Percentiles rank a stretch among this genome's conserved stretches.
Conservation (phyloP, 129 eudicot species). For the Solidago caesia region DNA sequence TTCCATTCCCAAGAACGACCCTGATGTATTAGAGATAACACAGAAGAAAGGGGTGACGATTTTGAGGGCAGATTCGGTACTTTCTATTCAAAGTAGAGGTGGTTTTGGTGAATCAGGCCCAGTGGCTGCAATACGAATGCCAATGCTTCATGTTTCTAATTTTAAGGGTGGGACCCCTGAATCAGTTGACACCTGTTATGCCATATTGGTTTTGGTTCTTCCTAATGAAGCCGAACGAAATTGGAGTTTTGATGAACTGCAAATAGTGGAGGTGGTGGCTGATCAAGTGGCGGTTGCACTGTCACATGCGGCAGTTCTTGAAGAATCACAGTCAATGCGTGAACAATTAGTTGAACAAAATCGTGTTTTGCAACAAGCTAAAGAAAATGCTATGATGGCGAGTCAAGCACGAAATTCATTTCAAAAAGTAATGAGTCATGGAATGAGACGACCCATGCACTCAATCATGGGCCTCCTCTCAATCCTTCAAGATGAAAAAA, state of each 20-base stretch:
- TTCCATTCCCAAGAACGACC: slow-evolving; percentile 55
- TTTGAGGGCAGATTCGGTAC: slow-evolving; percentile 53
- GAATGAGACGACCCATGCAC: slow-evolving; percentile 93
- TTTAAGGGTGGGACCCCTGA: slow-evolving; percentile 94
- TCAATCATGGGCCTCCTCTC: slow-evolving; percentile 79
- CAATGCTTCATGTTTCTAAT: slow-evolving; percentile 79
- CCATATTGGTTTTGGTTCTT: slow-evolving; percentile 70
- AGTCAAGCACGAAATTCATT: slow-evolving; percentile 73
- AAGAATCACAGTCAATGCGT: slow-evolving; percentile 81
- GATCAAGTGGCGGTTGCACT: slow-evolving; percentile 94
- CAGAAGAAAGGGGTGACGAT: slow-evolving; percentile 65
- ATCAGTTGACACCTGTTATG: slow-evolving; percentile 61
- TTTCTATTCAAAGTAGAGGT: slow-evolving; percentile 65
- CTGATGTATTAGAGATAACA: slow-evolving; percentile 59
- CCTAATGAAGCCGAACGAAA: slow-evolving; percentile 39
- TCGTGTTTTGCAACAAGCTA: slow-evolving; percentile 69
- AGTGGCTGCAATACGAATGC: slow-evolving; percentile 89
- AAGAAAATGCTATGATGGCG: slow-evolving; percentile 84
- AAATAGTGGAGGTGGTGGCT: slow-evolving; percentile 85
- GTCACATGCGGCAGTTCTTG: slow-evolving; percentile 84
- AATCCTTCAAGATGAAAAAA: slow-evolving; percentile 49
- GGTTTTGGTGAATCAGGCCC: slow-evolving; percentile 55
- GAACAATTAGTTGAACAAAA: slow-evolving; percentile 69
- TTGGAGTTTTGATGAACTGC: slow-evolving; percentile 68
- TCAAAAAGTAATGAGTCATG: slow-evolving; percentile 85